These are phyloP conservation scores for Salvia hispanica DNA, from an alignment of 257 asterid species.

Conservation along the genomic window DNA sequence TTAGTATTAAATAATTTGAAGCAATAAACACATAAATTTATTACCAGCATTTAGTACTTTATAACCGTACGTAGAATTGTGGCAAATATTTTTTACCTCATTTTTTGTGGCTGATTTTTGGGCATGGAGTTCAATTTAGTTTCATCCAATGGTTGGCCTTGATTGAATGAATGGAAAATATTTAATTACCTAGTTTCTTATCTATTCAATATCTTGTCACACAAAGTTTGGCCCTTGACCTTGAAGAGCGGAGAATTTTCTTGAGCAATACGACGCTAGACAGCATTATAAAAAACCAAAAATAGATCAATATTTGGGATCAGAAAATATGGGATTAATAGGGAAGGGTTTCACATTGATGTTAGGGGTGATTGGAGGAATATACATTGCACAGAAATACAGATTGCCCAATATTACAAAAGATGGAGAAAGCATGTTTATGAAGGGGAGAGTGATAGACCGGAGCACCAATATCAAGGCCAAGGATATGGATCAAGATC, in stretches of 20 bases:
- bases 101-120: too few species aligned
- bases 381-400: constrained; percentile 48
- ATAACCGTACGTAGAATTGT: too few species aligned
- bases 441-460: constrained; percentile 35
- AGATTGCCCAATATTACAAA: constrained; percentile 38
- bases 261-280: constrained; percentile 32
- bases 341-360: constrained; percentile 39
- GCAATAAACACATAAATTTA: too few species aligned
- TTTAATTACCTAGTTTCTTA: too few species aligned
- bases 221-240: too few species aligned
- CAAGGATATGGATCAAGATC: background rate
- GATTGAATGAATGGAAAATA: too few species aligned
- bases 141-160: too few species aligned
- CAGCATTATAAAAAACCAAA: background rate
- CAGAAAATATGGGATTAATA: constrained; percentile 35
- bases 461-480: constrained; percentile 34
- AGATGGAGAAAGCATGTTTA: constrained; percentile 1
- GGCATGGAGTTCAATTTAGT: too few species aligned
- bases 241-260: constrained; percentile 29
- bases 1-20: too few species aligned
- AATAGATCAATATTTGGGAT: background rate
- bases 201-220: too few species aligned
- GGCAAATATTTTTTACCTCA: too few species aligned
- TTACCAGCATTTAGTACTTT: too few species aligned
- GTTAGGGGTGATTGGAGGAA: constrained; percentile 44